Percentiles rank a stretch among this genome's conserved stretches.
Evolutionary conservation across 768 basidiomycete species (phyloP).

Genomic region (Cubamyces lactineus): DNA sequence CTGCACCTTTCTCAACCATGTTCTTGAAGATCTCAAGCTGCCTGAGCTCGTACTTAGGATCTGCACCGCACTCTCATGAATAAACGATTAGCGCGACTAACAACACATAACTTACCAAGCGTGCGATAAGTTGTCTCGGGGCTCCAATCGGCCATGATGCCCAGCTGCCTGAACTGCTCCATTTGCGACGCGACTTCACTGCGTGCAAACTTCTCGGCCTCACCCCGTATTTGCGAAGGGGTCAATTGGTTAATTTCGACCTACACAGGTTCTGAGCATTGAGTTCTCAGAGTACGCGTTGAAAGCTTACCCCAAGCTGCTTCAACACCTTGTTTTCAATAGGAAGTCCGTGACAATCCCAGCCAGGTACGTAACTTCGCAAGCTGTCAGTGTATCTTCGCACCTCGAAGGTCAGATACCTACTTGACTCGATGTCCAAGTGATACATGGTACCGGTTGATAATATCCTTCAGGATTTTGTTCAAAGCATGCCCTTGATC

Average conservation of each 20-base stretch:
- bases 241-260: conserved; percentile 31
- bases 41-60: conserved; percentile 84
- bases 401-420: conserved; percentile 35
- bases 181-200: conserved; percentile 77
- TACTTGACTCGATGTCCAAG: conserved; percentile 82
- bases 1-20: conserved; percentile 83
- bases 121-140: conserved; percentile 78
- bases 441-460: conserved; percentile 85
- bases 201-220: conserved; percentile 72
- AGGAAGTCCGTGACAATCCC: conserved; percentile 98
- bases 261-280: conserved; percentile 8
- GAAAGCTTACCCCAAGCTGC: conserved; percentile 61
- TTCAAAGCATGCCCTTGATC: conserved; percentile 88
- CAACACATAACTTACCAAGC: conserved; percentile 54
- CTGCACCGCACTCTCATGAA: conserved; percentile 42
- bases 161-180: conserved; percentile 77
- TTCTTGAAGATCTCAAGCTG: conserved; percentile 83
- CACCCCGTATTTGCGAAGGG: conserved; percentile 54
- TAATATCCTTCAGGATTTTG: conserved; percentile 95
- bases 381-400: background rate
- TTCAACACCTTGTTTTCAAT: conserved; percentile 94
- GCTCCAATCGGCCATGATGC: conserved; percentile 92
- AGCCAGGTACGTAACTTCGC: conserved; percentile 87
- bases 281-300: background rate
- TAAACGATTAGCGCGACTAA: background rate